These are phyloP conservation scores for Arachis stenosperma DNA, from an alignment of 306 rosid genomes.

Conservation along the genomic window DNA sequence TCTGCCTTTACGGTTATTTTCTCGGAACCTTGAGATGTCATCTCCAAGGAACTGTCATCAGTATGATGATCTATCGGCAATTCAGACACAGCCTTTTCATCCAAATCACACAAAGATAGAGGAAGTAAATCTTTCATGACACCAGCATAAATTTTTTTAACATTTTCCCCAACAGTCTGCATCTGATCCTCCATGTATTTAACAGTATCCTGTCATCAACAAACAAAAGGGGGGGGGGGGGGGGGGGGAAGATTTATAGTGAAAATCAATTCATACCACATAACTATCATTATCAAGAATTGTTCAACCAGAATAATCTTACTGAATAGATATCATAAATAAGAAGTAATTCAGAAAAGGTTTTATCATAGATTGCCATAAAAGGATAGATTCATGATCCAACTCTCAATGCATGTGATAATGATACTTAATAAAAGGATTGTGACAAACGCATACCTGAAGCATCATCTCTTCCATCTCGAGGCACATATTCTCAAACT, in stretches of 20 bases:
- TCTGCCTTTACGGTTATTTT: constrained; percentile 36
- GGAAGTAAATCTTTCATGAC: constrained; percentile 70
- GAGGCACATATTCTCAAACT: constrained; percentile 78
- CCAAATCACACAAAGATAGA: constrained; percentile 48
- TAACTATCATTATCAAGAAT: constrained; percentile 13
- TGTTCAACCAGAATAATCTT: constrained; percentile 25
- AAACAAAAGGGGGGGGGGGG: not conserved
- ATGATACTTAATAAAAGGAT: constrained; percentile 27
- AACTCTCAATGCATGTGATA: too few relatives aligned
- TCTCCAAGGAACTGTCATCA: constrained; percentile 40
- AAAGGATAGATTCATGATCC: too few relatives aligned
- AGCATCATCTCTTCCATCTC: constrained; percentile 76
- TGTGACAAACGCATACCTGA: constrained; percentile 56
- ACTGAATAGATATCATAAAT: not conserved
- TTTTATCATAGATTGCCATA: too few relatives aligned
- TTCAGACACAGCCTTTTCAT: constrained; percentile 42
- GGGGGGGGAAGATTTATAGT: constrained; percentile 2
- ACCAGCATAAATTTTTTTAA: constrained; percentile 72
- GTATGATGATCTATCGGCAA: constrained; percentile 42
- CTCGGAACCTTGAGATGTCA: constrained; percentile 40
- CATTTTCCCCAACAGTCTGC: constrained; percentile 75
- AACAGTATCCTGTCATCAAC: constrained; percentile 64
- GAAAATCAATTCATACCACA: constrained; percentile 9
- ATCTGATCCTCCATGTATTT: constrained; percentile 81
- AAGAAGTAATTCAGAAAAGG: too few relatives aligned